These are phyloP conservation scores for Nitzschia sp. DNA, from an alignment of 108 stramenopile genomes.

Conservation along the genomic window DNA sequence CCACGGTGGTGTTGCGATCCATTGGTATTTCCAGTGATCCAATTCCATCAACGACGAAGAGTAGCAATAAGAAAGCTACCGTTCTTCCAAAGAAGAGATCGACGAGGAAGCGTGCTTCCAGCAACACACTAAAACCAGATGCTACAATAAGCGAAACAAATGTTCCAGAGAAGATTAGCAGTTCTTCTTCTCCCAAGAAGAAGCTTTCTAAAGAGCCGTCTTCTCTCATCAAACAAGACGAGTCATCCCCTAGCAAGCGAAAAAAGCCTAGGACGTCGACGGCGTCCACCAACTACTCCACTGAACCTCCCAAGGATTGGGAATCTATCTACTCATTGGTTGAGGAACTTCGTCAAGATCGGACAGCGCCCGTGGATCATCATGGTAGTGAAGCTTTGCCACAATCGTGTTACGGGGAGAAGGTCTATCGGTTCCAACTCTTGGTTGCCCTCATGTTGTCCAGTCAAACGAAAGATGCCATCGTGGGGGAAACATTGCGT, in stretches of 20 bases:
- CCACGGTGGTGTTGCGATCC: no score
- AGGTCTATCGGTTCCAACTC: conserved; percentile 71
- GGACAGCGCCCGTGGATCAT: conserved; percentile 78
- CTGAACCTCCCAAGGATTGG: conserved; percentile 62
- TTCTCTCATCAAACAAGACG: neutral
- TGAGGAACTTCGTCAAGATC: conserved; percentile 73
- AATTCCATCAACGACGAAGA: neutral
- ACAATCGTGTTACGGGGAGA: conserved; percentile 27
- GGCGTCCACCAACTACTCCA: conserved; percentile 2
- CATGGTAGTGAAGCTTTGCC: conserved; percentile 79
- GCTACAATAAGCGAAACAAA: no score
- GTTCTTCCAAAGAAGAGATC: conserved; percentile 1
- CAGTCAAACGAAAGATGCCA: conserved; percentile 90
- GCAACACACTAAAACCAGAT: no score
- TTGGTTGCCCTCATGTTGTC: conserved; percentile 84
- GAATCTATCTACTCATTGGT: conserved; percentile 68
- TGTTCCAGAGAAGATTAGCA: neutral
- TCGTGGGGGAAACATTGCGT: conserved; percentile 76
- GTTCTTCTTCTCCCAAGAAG: neutral
- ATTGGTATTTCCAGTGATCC: no score
- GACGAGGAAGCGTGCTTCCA: no score
- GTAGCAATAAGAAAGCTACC: no score
- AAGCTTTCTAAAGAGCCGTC: neutral
- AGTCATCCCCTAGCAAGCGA: neutral
- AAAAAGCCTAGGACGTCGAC: neutral